Percentiles rank a stretch among this genome's conserved stretches.
Conservation (phyloP, 129 eudicot species). For the Saussurea involucrata region DNA sequence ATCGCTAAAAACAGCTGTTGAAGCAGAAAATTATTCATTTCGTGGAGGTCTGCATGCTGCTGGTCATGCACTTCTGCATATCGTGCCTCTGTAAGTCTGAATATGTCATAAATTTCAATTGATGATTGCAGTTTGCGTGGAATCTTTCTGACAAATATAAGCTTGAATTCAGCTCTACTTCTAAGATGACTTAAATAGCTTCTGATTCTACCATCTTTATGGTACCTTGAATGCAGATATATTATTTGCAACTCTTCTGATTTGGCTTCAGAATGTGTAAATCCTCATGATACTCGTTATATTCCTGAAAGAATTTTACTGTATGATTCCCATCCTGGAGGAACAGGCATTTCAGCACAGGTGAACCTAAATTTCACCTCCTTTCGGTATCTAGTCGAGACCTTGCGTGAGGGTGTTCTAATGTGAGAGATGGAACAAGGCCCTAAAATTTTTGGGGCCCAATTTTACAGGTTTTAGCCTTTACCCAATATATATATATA, state of each 20-base stretch:
- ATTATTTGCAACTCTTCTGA: conserved; percentile 83
- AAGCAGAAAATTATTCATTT: conserved; percentile 49
- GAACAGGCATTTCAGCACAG: conserved; percentile 90
- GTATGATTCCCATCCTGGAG: conserved; percentile 95
- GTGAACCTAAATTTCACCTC: conserved; percentile 25
- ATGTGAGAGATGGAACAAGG: not conserved
- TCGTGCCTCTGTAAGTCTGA: conserved; percentile 76
- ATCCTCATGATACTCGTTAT: conserved; percentile 81
- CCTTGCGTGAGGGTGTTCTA: not conserved
- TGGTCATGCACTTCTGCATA: conserved; percentile 86
- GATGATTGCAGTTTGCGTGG: not conserved
- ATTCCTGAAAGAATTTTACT: conserved; percentile 87
- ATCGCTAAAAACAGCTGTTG: conserved; percentile 68
- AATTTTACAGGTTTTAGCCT: not conserved
- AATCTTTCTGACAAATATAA: not conserved
- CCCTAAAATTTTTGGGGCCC: not conserved
- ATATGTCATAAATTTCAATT: not conserved
- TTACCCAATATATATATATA: not conserved
- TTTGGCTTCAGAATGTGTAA: conserved; percentile 89
- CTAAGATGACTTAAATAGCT: not conserved
- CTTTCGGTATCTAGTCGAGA: not conserved
- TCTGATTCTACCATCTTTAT: not conserved
- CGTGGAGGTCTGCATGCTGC: conserved; percentile 99
- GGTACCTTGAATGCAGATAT: conserved; percentile 44
- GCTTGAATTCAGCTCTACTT: not conserved